Evolutionary conservation across 2,329 filamentous ascomycete species (phyloP).

Genomic region (Penicillium expansum): DNA sequence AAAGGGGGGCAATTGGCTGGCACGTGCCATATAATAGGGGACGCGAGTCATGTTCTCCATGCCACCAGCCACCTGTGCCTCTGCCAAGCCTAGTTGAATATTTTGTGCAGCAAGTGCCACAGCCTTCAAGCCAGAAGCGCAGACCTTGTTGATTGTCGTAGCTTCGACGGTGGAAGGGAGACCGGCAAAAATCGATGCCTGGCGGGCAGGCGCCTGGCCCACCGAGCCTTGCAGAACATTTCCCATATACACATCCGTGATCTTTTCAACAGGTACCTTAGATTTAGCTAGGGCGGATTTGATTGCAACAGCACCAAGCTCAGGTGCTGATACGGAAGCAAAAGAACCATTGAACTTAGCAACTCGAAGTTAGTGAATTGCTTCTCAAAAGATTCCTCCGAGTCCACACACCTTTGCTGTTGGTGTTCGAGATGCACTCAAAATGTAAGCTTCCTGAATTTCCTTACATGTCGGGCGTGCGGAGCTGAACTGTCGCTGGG

Average conservation of each 20-base stretch:
- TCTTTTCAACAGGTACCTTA: conserved; percentile 72
- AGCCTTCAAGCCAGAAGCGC: conserved; percentile 90
- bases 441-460: conserved; percentile 87
- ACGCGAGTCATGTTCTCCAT: conserved; percentile 98
- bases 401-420: conserved; percentile 68
- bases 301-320: conserved; percentile 86
- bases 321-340: conserved; percentile 75
- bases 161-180: conserved; percentile 79
- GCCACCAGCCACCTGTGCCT: conserved; percentile 87
- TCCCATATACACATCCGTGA: conserved; percentile 95
- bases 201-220: conserved; percentile 87
- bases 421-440: conserved; percentile 85
- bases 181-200: conserved; percentile 85
- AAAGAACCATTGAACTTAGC: conserved; percentile 92
- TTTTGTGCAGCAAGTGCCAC: conserved; percentile 88
- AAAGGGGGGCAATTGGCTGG: conserved; percentile 79
- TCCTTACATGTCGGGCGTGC: conserved; percentile 56
- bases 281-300: conserved; percentile 87
- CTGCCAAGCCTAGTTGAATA: conserved; percentile 84
- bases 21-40: conserved; percentile 82
- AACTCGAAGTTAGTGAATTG: conserved; percentile 8
- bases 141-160: conserved; percentile 96
- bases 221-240: conserved; percentile 83
- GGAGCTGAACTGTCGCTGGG: conserved; percentile 53
- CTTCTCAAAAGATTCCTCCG: neutral